Conservation (phyloP, 805 yeast genomes). For the Wickerhamiella siamensis region DNA sequence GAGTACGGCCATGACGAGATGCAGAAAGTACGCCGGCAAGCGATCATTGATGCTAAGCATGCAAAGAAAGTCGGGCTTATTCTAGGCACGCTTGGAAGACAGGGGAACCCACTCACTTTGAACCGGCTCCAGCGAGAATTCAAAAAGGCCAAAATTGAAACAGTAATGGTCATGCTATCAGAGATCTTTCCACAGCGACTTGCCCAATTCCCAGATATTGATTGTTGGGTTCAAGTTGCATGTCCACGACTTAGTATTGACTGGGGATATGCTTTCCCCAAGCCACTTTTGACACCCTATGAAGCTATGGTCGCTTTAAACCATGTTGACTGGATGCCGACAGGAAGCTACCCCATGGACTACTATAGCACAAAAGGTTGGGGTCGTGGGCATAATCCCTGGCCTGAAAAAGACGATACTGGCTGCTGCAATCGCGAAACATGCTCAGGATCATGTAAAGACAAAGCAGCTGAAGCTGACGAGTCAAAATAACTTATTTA, state of each 20-base stretch:
- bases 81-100: constrained; percentile 88
- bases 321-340: constrained; percentile 33
- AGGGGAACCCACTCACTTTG: constrained; percentile 74
- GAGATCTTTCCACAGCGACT: constrained; percentile 90
- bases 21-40: constrained; percentile 57
- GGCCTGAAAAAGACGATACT: neutral
- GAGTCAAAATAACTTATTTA: neutral
- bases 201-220: constrained; percentile 83
- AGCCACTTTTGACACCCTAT: constrained; percentile 86
- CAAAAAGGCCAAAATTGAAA: constrained; percentile 40
- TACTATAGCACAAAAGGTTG: constrained; percentile 82
- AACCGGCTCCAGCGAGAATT: constrained; percentile 47
- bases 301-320: constrained; percentile 86
- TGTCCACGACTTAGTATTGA: constrained; percentile 93
- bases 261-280: constrained; percentile 96
- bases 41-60: constrained; percentile 45
- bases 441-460: neutral
- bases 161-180: constrained; percentile 69
- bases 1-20: constrained; percentile 76
- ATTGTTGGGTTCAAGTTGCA: constrained; percentile 93
- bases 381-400: constrained; percentile 71
- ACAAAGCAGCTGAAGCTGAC: no score
- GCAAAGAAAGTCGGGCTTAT: constrained; percentile 69
- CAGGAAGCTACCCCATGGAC: constrained; percentile 80
- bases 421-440: neutral